phyloP scores from a whole-genome alignment of 2,329 filamentous ascomycete species.

The Nemania abortiva region DNA sequence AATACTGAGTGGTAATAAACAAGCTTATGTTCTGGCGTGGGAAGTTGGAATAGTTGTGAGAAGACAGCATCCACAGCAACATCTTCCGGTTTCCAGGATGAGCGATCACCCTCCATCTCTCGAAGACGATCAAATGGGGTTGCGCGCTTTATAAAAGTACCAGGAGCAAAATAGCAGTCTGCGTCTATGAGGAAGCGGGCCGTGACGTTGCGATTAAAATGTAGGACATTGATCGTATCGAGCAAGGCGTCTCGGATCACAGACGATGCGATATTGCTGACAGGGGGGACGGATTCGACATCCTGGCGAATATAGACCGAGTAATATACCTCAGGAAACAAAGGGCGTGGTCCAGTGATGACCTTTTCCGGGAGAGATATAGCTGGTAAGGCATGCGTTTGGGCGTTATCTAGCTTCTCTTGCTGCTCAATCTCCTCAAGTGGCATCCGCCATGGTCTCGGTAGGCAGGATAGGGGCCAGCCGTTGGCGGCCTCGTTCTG shows the following conservation, averaged over 20 bases:
- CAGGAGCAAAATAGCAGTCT: slow-evolving; percentile 91
- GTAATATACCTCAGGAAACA: slow-evolving; percentile 94
- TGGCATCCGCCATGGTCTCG: slow-evolving; percentile 75
- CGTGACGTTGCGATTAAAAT: slow-evolving; percentile 90
- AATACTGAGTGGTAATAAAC: slow-evolving; percentile 97
- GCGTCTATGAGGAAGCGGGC: slow-evolving; percentile 93
- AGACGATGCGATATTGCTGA: slow-evolving; percentile 80
- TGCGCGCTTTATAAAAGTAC: slow-evolving; percentile 92
- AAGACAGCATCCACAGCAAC: slow-evolving; percentile 98
- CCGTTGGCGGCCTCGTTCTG: slow-evolving; percentile 78
- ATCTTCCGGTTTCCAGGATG: slow-evolving; percentile 97
- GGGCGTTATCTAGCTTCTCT: slow-evolving; percentile 68
- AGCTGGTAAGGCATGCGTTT: slow-evolving; percentile 82
- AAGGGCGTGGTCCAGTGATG: slow-evolving; percentile 76
- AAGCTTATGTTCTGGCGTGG: slow-evolving; percentile 88
- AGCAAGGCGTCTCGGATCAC: slow-evolving; percentile 86
- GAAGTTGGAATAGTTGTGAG: slow-evolving; percentile 91
- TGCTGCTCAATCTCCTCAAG: slow-evolving; percentile 70
- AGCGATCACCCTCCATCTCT: slow-evolving; percentile 71
- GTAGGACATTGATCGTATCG: slow-evolving; percentile 92
- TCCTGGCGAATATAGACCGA: slow-evolving; percentile 92
- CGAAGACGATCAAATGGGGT: slow-evolving; percentile 92
- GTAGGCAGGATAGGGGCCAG: slow-evolving; percentile 79
- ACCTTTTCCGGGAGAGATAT: slow-evolving; percentile 82
- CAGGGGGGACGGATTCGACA: slow-evolving; percentile 86